Evolutionary conservation across 2,329 filamentous ascomycete species (phyloP).

Genomic region (Didymella lethalis): DNA sequence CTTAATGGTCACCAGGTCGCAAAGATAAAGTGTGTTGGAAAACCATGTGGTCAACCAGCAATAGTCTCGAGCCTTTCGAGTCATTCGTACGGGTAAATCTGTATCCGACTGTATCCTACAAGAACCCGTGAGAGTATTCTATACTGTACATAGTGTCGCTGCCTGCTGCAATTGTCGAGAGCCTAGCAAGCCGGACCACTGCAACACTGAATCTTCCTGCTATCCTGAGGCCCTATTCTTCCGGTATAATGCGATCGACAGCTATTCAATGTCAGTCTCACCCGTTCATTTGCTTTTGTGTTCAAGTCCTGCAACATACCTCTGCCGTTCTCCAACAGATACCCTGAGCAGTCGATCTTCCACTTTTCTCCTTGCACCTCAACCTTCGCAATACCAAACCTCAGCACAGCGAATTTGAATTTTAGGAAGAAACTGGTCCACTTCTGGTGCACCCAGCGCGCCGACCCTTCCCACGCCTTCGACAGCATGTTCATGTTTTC

Average conservation of each 20-base stretch:
- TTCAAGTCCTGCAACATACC: constrained; percentile 31
- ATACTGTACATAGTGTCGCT: constrained; percentile 8
- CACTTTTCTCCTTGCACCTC: constrained; percentile 45
- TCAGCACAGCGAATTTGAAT: constrained; percentile 47
- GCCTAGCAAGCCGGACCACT: neutral
- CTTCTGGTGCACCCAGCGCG: constrained; percentile 46
- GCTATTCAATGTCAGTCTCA: constrained; percentile 30
- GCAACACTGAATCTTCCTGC: neutral
- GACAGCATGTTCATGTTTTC: constrained; percentile 33
- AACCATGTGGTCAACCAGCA: neutral
- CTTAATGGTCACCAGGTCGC: neutral
- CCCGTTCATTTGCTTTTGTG: neutral
- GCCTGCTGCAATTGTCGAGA: constrained; percentile 11
- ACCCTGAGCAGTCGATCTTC: constrained; percentile 49
- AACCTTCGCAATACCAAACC: constrained; percentile 44
- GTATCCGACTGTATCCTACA: constrained; percentile 9
- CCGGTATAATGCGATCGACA: constrained; percentile 43
- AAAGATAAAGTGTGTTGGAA: neutral
- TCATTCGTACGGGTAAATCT: constrained; percentile 7
- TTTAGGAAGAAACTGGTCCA: constrained; percentile 48
- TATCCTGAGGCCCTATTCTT: constrained; percentile 25
- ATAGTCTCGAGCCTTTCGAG: too few relatives aligned
- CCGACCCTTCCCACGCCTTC: constrained; percentile 39
- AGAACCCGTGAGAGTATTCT: neutral
- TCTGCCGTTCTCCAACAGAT: constrained; percentile 45